Base-by-base conservation (phyloP, 1,139 yeast genomes). In the Sugiyamaella neomexicana region DNA sequence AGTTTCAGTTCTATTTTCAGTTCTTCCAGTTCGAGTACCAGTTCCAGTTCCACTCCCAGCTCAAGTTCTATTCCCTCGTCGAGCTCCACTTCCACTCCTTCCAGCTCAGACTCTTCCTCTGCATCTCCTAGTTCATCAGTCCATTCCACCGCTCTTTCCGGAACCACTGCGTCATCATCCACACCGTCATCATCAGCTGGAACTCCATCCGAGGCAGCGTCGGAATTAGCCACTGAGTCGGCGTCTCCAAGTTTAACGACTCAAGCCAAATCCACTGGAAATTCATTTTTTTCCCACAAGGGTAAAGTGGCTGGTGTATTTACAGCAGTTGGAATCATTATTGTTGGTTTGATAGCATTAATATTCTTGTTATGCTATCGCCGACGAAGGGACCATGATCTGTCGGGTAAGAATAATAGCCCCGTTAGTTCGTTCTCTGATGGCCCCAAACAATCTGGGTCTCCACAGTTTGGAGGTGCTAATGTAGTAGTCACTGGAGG, bases 291-390 rank as follows among this genome's bases (percentile, higher is more conserved):
- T 66, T 78, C 78, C 59, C 70, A 79, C 50, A 78, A 75, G 54
- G 89, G 87, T 1, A 83, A 82, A 61, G 89, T 85, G 1, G 90
- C 89, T 0, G 90, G 90, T 10, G 83, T 85, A 0, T 85, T 85
- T 68, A 79, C 86, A 0, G 89, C 80, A 0, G 89, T 85, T 5
- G 89, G 86, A 1, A 65, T 84, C 2, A 81, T 80, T 2, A 80
- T 70, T 0, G 64, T 77, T 0, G 81, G 76, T 0, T 47, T 81
- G 1, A 58, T 80, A 1, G 68, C 58, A 1, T 52, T 66, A 8
- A 56, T 75, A 1, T 52, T 67, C 8, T 61, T 65, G 53, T 59
- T 71, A 32, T 58, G 67, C 42, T 61, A 61, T 44, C 56, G 66
- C 46, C 58, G 65, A 46, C 52, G 62, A 29, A 48, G 57, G n/a